A percentile compares a stretch with the other conserved stretches of the same genome.
These are phyloP conservation scores for Geosiphon pyriformis DNA, from an alignment of 192 early-diverging fungal genomes.

Conservation along the genomic window DNA sequence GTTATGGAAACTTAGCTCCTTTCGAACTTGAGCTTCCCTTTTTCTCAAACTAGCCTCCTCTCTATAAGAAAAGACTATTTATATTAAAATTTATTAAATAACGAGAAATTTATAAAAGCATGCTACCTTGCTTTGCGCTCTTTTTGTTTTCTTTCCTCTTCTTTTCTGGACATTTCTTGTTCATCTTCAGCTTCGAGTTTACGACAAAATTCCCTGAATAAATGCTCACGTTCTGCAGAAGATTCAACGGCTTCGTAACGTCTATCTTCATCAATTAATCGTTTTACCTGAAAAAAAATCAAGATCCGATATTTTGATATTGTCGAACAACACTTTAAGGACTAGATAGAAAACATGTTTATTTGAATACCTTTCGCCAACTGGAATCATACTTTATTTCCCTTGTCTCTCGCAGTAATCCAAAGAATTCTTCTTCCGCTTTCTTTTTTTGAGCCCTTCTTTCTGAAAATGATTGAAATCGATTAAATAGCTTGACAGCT, in stretches of 20 bases:
- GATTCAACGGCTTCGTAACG: constrained; percentile 60
- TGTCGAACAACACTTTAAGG: neutral
- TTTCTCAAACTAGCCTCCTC: constrained; percentile 52
- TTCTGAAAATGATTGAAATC: no score
- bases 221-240: constrained; percentile 58
- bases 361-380: constrained; percentile 49
- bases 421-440: constrained; percentile 50
- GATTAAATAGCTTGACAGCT: no score
- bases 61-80: constrained; percentile 23
- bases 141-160: constrained; percentile 15
- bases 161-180: constrained; percentile 19
- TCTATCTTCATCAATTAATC: constrained; percentile 57
- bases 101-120: neutral
- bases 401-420: constrained; percentile 51
- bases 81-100: neutral
- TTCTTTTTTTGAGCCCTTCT: constrained; percentile 36
- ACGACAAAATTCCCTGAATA: constrained; percentile 62
- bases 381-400: constrained; percentile 51
- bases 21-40: constrained; percentile 49
- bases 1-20: constrained; percentile 31
- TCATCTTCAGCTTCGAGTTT: constrained; percentile 37
- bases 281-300: constrained; percentile 38
- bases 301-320: neutral
- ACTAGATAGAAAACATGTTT: neutral
- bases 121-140: constrained; percentile 20